These are phyloP conservation scores for Wickerhamiella bombiphila DNA, from an alignment of 805 yeast genomes.

Conservation along the genomic window DNA sequence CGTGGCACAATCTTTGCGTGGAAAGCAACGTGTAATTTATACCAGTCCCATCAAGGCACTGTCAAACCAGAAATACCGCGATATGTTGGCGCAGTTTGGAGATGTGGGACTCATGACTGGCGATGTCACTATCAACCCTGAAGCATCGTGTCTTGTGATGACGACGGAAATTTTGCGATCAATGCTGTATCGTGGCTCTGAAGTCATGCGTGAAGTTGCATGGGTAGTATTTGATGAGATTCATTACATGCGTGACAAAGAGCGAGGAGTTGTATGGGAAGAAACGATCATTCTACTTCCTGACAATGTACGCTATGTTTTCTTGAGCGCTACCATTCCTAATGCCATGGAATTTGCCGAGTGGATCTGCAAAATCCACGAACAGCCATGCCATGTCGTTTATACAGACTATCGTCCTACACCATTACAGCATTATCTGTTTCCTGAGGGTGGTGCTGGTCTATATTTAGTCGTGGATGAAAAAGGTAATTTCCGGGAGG, in stretches of 20 bases:
- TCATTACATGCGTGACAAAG: slow-evolving; percentile 95
- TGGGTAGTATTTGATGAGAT: slow-evolving; percentile 98
- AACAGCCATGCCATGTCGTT: slow-evolving; percentile 96
- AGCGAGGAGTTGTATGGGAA: slow-evolving; percentile 99
- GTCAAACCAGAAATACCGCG: slow-evolving; percentile 89
- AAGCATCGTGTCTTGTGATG: slow-evolving; percentile 96
- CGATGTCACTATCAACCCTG: slow-evolving; percentile 96
- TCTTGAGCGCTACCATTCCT: slow-evolving; percentile 91
- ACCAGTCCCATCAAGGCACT: slow-evolving; percentile 93
- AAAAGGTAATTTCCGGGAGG: slow-evolving; percentile 90
- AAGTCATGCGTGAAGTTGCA: slow-evolving; percentile 95
- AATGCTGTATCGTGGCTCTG: slow-evolving; percentile 95
- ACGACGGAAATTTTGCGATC: slow-evolving; percentile 95
- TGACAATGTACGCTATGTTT: slow-evolving; percentile 87
- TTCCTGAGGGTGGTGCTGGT: slow-evolving; percentile 98
- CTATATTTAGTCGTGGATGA: slow-evolving; percentile 96
- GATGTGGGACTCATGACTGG: slow-evolving; percentile 99
- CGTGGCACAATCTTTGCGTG: slow-evolving; percentile 83
- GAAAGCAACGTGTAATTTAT: slow-evolving; percentile 85
- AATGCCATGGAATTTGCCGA: slow-evolving; percentile 97
- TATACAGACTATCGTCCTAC: slow-evolving; percentile 98
- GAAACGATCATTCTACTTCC: slow-evolving; percentile 93
- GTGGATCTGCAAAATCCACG: slow-evolving; percentile 92
- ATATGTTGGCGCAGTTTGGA: slow-evolving; percentile 78
- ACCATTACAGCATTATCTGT: slow-evolving; percentile 90